phyloP scores from a whole-genome alignment of 306 rosid genomes.

The Carpinus viminea region DNA sequence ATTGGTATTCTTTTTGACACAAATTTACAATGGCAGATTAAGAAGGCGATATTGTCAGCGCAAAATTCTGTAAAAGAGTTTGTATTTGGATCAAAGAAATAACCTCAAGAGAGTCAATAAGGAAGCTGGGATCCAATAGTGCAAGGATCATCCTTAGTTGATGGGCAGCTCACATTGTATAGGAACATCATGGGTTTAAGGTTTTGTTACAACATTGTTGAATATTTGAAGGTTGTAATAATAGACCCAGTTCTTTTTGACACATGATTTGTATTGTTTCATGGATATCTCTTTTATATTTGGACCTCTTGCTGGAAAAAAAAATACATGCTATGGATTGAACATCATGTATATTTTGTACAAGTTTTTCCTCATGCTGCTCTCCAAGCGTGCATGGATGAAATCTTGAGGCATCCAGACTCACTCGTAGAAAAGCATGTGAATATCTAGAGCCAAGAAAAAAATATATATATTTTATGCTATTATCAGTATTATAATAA shows the following conservation, averaged over 20 bases:
- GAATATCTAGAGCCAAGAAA: background rate
- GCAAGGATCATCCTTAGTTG: constrained; percentile 50
- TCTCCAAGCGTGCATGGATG: background rate
- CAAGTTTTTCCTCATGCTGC: background rate
- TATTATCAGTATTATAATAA: too few relatives aligned
- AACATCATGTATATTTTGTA: background rate
- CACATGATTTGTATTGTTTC: background rate
- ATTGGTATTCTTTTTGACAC: constrained; percentile 4
- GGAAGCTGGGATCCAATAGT: constrained; percentile 37
- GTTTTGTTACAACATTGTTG: background rate
- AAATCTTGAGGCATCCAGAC: too few relatives aligned
- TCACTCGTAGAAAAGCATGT: background rate
- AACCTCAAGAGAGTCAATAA: constrained; percentile 40
- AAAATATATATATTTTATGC: too few relatives aligned
- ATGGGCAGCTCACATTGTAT: constrained; percentile 26
- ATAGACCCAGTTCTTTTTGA: background rate
- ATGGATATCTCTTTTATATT: background rate
- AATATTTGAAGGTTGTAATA: background rate
- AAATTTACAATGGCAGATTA: constrained; percentile 53
- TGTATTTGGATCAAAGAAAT: constrained; percentile 59
- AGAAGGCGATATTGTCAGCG: constrained; percentile 62
- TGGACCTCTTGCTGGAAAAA: background rate
- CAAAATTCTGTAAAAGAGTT: constrained; percentile 59
- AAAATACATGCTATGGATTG: background rate
- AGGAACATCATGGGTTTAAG: constrained; percentile 19